Conservation (phyloP, 495 filamentous ascomycete genomes). For the Penicillium silybi region DNA sequence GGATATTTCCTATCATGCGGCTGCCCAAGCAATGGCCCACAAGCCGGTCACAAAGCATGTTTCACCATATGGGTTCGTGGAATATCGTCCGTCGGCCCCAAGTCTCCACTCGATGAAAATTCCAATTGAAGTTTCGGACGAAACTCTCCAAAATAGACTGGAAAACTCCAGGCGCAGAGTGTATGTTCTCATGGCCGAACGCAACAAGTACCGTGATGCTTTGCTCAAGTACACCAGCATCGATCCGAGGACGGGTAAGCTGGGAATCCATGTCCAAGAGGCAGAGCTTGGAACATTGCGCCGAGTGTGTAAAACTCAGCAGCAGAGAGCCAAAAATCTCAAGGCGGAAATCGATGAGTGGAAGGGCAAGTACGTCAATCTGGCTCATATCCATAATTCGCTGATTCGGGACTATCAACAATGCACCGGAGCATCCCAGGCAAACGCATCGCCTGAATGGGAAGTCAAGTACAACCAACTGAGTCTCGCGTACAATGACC, state of each 20-base stretch:
- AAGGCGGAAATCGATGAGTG: slow-evolving; percentile 1
- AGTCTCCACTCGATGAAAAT: slow-evolving; percentile 3
- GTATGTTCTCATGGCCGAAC: slow-evolving; percentile 3
- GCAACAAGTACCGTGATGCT: slow-evolving; percentile 5
- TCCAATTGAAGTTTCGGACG: background rate
- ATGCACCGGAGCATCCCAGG: background rate
- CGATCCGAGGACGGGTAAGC: slow-evolving; percentile 6
- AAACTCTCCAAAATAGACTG: slow-evolving; percentile 1
- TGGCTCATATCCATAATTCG: slow-evolving; percentile 3
- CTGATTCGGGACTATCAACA: slow-evolving; percentile 9
- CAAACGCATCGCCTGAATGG: background rate
- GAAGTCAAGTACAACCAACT: background rate
- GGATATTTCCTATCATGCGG: background rate
- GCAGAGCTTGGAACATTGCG: slow-evolving; percentile 2
- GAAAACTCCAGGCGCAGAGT: slow-evolving; percentile 1
- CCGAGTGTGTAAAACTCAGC: slow-evolving; percentile 1
- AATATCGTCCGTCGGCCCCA: slow-evolving; percentile 8
- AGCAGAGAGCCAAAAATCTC: background rate
- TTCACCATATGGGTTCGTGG: slow-evolving; percentile 6
- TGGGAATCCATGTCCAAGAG: slow-evolving; percentile 7
- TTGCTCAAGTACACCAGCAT: slow-evolving; percentile 6
- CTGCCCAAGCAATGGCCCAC: background rate
- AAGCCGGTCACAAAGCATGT: background rate
- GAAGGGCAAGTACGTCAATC: background rate
- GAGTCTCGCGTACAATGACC: background rate